Base-by-base conservation (phyloP, 192 early-diverging fungal species). In the Backusella tuberculispora region DNA sequence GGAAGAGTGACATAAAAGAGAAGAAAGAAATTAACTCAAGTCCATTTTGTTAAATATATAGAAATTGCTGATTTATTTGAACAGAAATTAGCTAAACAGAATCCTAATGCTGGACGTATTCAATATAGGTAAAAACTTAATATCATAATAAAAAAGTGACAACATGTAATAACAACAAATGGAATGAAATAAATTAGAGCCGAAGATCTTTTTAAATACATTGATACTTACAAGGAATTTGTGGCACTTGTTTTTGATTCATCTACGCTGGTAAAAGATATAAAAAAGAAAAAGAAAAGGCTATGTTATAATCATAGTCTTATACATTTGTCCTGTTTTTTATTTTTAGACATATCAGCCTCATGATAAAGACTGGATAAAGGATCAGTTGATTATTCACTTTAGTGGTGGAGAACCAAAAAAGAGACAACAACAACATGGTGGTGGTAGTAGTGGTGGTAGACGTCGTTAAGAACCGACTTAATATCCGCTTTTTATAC, bases 151-250 rank as follows among this genome's bases (percentile, higher is more conserved):
- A 8, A 3, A n/a, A 14, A 21, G 1, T 19, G 24, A 56, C 29
- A 2, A 34, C 29, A 34, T 34, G 29, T 34, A 34, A 34, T 34
- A 34, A 21, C 15, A 40, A 40, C 17, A 2, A 7, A 19, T 6
- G 37, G 14, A 43, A 41, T 17, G 24, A 46, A n/a, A 48, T 8
- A 63, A 14, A 21, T 41, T 47, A 77, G 76, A 67, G 76, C 76
- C 15, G 69, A 77, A 43, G 76, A 77, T 50, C 40, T 77, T 5
- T 77, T 77, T 37, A 37, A 63, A 73, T 77, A 72, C 24, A 77
- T 77, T 43, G 76, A 77, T 73, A 41, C 43, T n/a, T 72, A 77
- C 45, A 77, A 72, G 29, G 76, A 77, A n/a, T 77, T 77, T 72
- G 76, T 77, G 10, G 76, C 76, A 37, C 60, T 77, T 46, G 76